phyloP scores from a whole-genome alignment of 2,329 filamentous ascomycete species.

The Cladorrhinum sp. region DNA sequence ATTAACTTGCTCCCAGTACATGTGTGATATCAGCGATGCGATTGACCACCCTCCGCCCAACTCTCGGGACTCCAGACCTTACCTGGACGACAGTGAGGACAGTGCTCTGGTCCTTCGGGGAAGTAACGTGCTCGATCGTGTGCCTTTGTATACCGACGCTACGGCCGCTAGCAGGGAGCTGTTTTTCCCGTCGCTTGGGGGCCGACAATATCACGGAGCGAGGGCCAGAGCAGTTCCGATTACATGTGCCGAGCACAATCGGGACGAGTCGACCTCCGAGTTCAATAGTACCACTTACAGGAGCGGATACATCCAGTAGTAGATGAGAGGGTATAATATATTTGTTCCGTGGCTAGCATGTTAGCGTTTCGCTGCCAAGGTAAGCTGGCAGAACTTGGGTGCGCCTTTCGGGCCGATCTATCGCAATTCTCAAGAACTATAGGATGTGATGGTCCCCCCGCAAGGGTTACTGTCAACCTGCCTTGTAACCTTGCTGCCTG shows the following conservation, averaged over 20 bases:
- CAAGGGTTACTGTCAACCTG: no score
- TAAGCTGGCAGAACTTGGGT: no score
- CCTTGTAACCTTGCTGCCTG: no score
- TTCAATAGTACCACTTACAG: neutral
- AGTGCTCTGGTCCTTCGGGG: conserved; percentile 1
- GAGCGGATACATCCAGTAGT: neutral
- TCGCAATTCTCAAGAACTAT: no score
- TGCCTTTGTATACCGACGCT: conserved; percentile 14
- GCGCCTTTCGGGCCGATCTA: no score
- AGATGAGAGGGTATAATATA: neutral
- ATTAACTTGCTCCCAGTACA: conserved; percentile 1
- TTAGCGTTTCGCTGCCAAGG: no score
- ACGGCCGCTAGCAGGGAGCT: conserved; percentile 6
- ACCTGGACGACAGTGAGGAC: neutral
- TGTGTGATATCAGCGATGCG: conserved; percentile 9
- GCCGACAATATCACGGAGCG: neutral
- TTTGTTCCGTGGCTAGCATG: no score
- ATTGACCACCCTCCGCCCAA: neutral
- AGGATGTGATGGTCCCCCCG: no score
- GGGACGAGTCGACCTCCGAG: neutral
- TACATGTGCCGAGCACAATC: neutral
- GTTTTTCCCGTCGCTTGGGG: neutral
- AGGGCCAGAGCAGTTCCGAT: neutral
- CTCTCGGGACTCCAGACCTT: neutral
- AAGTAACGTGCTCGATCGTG: conserved; percentile 10